Evolutionary conservation across 495 filamentous ascomycete genomes (phyloP).

Genomic region (Daldinia bambusicola): DNA sequence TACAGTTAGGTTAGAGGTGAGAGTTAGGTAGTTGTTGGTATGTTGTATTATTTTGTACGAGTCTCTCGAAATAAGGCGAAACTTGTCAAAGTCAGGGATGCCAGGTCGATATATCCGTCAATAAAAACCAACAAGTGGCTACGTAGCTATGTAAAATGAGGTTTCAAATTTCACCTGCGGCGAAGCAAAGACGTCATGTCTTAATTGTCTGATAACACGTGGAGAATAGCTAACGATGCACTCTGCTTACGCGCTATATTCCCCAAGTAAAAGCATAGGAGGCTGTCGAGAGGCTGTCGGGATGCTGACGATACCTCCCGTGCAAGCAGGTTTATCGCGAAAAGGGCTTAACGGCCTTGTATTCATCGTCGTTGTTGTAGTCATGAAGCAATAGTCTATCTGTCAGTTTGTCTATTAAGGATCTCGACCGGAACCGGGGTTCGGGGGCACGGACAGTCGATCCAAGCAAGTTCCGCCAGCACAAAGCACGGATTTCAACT

Average conservation of each 20-base stretch:
- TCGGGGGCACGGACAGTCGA: conserved; percentile 25
- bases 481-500: conserved; percentile 10
- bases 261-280: conserved; percentile 1
- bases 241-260: background rate
- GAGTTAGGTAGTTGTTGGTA: background rate
- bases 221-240: background rate
- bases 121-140: conserved; percentile 5
- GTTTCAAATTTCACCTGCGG: conserved; percentile 17
- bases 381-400: too few species aligned
- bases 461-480: background rate
- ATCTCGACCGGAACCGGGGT: conserved; percentile 17
- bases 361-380: too few species aligned
- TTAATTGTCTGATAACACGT: conserved; percentile 3
- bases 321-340: conserved; percentile 4
- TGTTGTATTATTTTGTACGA: background rate
- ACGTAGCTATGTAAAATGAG: conserved; percentile 7
- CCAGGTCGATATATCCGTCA: conserved; percentile 8
- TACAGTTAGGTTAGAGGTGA: background rate
- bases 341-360: background rate
- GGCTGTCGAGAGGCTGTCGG: background rate
- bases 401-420: background rate
- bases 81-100: conserved; percentile 6
- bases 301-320: conserved; percentile 2
- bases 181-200: conserved; percentile 8
- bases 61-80: background rate